Base-by-base conservation (phyloP, 129 eudicot species). In the Centaurea solstitialis region DNA sequence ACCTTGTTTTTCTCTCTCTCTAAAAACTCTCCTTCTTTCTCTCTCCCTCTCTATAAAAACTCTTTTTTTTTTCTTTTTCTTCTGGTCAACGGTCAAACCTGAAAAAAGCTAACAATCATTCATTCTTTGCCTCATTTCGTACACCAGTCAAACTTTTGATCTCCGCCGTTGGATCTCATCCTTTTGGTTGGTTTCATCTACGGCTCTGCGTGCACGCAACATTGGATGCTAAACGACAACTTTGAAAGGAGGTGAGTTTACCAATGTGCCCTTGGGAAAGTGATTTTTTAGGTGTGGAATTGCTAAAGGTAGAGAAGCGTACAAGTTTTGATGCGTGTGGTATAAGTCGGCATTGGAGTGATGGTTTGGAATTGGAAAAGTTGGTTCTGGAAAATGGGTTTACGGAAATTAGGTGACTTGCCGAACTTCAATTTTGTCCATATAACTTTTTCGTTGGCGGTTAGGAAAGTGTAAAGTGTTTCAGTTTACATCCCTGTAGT, bases 71-170 rank as follows among this genome's bases (percentile, higher is more conserved):
- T 18, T 40, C 15, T 82, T 70, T 82, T 71, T 22, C 73, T 83
- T 2, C 30, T 26, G 86, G 86, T 83, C 86, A 83, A 83, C 24
- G 86, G 86, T 83, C 86, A 83, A 83, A 77, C 86, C 86, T 83
- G 82, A 75, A 75, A 81, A 82, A 82, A 68, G 62, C 70, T 26
- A 26, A 26, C 78, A 76, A 82, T 77, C 86, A 82, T 82, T 82
- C 86, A 82, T 82, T 82, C 68, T 40, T 83, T 77, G 86, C 79
- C 74, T 83, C 78, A 61, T 70, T 83, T 83, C 68, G 82, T 62
- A 83, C 82, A 64, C 79, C 86, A 83, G 86, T 83, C 86, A 83
- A 83, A 83, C 82, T 71, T 83, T 43, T 17, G 18, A 5, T 15
- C 12, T 77, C 37, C 6, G 0, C 75, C 86, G 40, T 83, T 47